A percentile compares a stretch with the other conserved stretches of the same genome.
Conservation (phyloP, 2,329 filamentous ascomycete genomes). For the Xylariales sp. region DNA sequence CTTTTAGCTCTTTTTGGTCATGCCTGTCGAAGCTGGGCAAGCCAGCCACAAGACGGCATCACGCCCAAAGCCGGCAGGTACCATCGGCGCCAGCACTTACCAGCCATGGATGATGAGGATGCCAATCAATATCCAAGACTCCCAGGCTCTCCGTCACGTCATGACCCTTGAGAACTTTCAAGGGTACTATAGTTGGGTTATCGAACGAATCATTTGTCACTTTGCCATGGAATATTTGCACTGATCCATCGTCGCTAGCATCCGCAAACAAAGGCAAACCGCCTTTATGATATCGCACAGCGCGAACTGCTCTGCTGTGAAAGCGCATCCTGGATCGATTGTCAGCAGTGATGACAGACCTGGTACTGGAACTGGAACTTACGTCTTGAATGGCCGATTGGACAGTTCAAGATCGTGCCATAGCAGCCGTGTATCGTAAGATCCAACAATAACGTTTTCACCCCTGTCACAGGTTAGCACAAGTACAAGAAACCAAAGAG, state of each 20-base stretch:
- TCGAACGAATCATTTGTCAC: constrained; percentile 93
- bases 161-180: constrained; percentile 91
- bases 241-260: constrained; percentile 86
- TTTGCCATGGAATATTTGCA: constrained; percentile 96
- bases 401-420: constrained; percentile 98
- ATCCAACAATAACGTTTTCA: constrained; percentile 90
- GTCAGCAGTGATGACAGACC: too few relatives aligned
- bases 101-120: constrained; percentile 89
- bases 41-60: too few relatives aligned
- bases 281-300: constrained; percentile 80
- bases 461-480: too few relatives aligned
- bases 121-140: constrained; percentile 94
- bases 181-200: constrained; percentile 90
- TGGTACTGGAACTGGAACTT: too few relatives aligned
- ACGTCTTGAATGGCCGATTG: constrained; percentile 90
- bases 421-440: constrained; percentile 86
- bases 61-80: constrained; percentile 85
- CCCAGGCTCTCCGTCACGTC: constrained; percentile 80
- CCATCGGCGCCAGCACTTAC: constrained; percentile 93
- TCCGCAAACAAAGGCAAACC: constrained; percentile 86
- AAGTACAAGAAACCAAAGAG: too few relatives aligned
- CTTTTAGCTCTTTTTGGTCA: background rate
- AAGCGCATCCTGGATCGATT: too few relatives aligned
- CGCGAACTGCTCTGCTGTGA: constrained; percentile 85
- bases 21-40: background rate